Evolutionary conservation across 306 rosid species (phyloP).

Genomic region (Crotalaria pallida): DNA sequence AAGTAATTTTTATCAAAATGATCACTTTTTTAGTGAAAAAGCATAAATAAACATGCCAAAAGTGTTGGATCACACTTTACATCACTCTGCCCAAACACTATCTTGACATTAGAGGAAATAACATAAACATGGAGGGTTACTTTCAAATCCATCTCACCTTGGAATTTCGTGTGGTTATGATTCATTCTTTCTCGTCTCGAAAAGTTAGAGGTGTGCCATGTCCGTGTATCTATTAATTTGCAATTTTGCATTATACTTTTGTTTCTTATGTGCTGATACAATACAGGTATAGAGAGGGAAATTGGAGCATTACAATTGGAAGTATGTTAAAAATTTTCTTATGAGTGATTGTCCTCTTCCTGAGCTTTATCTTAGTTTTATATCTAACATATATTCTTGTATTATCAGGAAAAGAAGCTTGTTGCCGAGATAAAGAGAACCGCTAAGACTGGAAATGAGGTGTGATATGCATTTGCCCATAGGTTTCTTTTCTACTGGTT

Average conservation of each 20-base stretch:
- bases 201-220: background rate
- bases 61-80: background rate
- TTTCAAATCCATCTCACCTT: background rate
- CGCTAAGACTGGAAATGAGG: slow-evolving; percentile 95
- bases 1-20: no score
- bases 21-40: no score
- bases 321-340: slow-evolving; percentile 46
- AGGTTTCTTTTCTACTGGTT: slow-evolving; percentile 3
- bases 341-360: background rate
- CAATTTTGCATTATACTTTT: background rate
- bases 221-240: background rate
- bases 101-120: background rate
- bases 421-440: slow-evolving; percentile 96
- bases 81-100: background rate
- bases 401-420: slow-evolving; percentile 78
- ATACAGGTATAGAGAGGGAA: slow-evolving; percentile 89
- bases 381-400: slow-evolving; percentile 23
- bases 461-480: slow-evolving; percentile 23
- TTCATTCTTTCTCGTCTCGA: background rate
- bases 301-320: slow-evolving; percentile 85
- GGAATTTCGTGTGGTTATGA: background rate
- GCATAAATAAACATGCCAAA: no score
- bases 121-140: background rate
- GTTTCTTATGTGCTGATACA: background rate
- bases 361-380: background rate